Evolutionary conservation across 2,329 filamentous ascomycete genomes (phyloP).

Genomic region (Fusarium neocosmosporiellum): DNA sequence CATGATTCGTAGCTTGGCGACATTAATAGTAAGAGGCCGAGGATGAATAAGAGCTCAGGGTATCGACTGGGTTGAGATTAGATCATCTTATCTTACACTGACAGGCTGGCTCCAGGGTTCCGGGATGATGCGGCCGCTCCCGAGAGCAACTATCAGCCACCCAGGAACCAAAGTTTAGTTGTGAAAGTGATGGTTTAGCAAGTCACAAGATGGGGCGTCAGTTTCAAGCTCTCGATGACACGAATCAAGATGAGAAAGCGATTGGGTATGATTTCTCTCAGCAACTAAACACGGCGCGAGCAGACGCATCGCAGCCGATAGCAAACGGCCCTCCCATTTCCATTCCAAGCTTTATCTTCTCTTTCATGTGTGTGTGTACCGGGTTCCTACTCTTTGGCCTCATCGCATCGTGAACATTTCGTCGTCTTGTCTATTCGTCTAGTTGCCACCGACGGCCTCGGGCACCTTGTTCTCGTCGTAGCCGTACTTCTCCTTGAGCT

Average conservation of each 20-base stretch:
- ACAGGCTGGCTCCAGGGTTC: conserved; percentile 6
- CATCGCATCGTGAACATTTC: conserved; percentile 12
- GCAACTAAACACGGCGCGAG: conserved; percentile 22
- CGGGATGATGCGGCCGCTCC: conserved; percentile 7
- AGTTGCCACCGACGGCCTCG: conserved; percentile 61
- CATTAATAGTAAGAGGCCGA: neutral
- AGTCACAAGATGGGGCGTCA: neutral
- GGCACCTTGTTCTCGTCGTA: conserved; percentile 73
- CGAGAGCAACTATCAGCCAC: neutral
- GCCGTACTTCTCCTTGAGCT: conserved; percentile 76
- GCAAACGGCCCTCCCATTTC: conserved; percentile 11
- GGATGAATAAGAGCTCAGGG: neutral
- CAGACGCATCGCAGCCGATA: conserved; percentile 11
- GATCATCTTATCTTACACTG: neutral
- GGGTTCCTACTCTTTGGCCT: conserved; percentile 27
- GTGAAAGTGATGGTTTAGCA: neutral
- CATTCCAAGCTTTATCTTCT: conserved; percentile 21
- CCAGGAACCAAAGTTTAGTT: neutral
- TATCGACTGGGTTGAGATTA: neutral
- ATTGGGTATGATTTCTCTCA: conserved; percentile 36
- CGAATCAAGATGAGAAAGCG: conserved; percentile 16
- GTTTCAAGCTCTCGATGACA: neutral
- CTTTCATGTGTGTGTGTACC: conserved; percentile 4
- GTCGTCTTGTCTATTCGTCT: neutral
- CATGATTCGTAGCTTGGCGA: neutral